Evolutionary conservation across 345 rosid genomes (phyloP).

Genomic region (Lumnitzera littorea): DNA sequence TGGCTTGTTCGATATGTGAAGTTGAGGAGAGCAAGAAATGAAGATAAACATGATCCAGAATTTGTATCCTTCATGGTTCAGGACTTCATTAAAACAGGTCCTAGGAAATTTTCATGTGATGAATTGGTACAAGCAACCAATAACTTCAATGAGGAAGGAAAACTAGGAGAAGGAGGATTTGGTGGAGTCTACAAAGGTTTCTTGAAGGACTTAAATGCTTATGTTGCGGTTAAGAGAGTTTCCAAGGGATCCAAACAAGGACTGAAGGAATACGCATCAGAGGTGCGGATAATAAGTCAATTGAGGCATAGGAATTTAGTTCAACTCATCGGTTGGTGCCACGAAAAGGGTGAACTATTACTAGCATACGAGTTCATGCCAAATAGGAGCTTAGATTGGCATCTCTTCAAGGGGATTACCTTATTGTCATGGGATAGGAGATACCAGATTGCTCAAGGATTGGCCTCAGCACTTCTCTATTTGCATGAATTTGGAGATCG

Average conservation of each 20-base stretch:
- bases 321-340: conserved; percentile 24
- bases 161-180: conserved; percentile 19
- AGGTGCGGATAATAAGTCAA: conserved; percentile 25
- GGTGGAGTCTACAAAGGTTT: conserved; percentile 20
- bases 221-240: conserved; percentile 19
- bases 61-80: neutral
- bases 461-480: conserved; percentile 19
- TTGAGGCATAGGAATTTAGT: conserved; percentile 24
- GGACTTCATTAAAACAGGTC: conserved; percentile 1
- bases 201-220: conserved; percentile 2
- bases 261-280: conserved; percentile 13
- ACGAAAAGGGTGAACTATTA: conserved; percentile 14
- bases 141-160: conserved; percentile 11
- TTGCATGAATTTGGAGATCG: conserved; percentile 19
- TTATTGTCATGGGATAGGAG: conserved; percentile 19
- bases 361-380: conserved; percentile 16
- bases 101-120: conserved; percentile 11
- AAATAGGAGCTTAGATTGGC: conserved; percentile 13
- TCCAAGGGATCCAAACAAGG: conserved; percentile 17
- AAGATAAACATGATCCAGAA: neutral
- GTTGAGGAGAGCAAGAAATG: neutral
- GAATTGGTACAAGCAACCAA: conserved; percentile 14
- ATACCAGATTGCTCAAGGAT: conserved; percentile 13
- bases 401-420: conserved; percentile 14
- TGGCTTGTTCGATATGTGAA: neutral